These are phyloP conservation scores for Fusarium nematophilum DNA, from an alignment of 2,329 filamentous ascomycete genomes.

Conservation along the genomic window DNA sequence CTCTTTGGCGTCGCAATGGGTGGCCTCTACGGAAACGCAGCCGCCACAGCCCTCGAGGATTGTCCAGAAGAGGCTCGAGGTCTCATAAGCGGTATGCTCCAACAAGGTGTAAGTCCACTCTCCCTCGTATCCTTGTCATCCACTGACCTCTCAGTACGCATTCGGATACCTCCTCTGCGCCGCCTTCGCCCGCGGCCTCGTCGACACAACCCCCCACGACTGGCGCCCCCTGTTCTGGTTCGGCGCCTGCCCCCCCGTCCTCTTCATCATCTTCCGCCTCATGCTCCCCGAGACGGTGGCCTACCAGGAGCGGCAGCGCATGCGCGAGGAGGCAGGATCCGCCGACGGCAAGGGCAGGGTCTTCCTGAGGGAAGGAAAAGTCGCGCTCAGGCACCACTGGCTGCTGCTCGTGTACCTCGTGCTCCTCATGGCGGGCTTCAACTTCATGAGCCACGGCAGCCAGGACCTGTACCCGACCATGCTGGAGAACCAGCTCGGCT, in stretches of 20 bases:
- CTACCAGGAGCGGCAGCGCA: slow-evolving; percentile 73
- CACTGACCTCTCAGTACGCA: slow-evolving; percentile 57
- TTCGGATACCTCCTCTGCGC: slow-evolving; percentile 72
- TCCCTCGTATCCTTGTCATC: accelerated
- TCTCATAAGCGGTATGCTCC: slow-evolving; percentile 79
- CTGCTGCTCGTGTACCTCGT: slow-evolving; percentile 83
- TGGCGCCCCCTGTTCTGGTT: slow-evolving; percentile 95
- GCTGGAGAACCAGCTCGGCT: slow-evolving; percentile 66
- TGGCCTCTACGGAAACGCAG: slow-evolving; percentile 81
- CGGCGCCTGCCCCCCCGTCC: slow-evolving; percentile 79
- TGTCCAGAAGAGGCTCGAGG: slow-evolving; percentile 75
- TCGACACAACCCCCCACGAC: slow-evolving; percentile 79
- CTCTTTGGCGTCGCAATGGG: slow-evolving; percentile 87
- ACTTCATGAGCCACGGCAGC: slow-evolving; percentile 88
- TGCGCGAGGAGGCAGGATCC: slow-evolving; percentile 61
- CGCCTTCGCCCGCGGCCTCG: slow-evolving; percentile 72
- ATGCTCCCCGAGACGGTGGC: slow-evolving; percentile 82
- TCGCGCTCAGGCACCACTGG: slow-evolving; percentile 85
- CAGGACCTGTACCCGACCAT: slow-evolving; percentile 72
- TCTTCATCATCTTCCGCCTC: slow-evolving; percentile 84
- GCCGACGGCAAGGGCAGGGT: slow-evolving; percentile 54
- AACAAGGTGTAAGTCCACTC: slow-evolving; percentile 67
- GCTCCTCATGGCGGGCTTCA: slow-evolving; percentile 89
- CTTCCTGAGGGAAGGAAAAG: slow-evolving; percentile 81
- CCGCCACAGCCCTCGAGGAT: slow-evolving; percentile 82